Evolutionary conservation across 192 early-diverging fungal species (phyloP).

Genomic region (Backusella parvicylindrica): DNA sequence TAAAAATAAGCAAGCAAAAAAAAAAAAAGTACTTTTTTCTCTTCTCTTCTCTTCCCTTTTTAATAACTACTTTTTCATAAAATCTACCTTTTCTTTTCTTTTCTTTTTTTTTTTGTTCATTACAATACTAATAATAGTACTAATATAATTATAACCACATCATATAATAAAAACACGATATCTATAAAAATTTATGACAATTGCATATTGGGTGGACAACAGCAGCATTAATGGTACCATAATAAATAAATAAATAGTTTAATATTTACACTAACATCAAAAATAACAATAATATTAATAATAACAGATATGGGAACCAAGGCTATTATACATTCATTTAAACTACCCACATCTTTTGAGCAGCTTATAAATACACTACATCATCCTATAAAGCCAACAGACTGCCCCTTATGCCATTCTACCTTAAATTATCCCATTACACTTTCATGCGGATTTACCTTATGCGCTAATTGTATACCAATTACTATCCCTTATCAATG

Average conservation of each 20-base stretch:
- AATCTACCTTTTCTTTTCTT: not conserved
- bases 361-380: not conserved
- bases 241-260: too few species aligned
- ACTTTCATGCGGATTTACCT: slow-evolving; percentile 39
- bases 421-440: slow-evolving; percentile 37
- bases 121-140: too few species aligned
- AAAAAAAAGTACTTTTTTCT: not conserved
- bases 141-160: not conserved
- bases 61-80: not conserved
- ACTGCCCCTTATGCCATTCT: slow-evolving; percentile 32
- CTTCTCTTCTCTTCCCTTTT: not conserved
- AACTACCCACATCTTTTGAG: not conserved
- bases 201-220: not conserved
- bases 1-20: not conserved
- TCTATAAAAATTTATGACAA: not conserved
- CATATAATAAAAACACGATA: not conserved
- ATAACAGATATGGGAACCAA: not conserved
- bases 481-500: not conserved
- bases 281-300: too few species aligned
- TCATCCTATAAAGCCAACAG: not conserved
- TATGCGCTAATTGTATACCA: slow-evolving; percentile 34
- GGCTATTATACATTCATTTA: not conserved
- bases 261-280: not conserved
- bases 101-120: not conserved
- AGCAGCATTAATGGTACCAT: not conserved